Conservation (phyloP, 2,329 filamentous ascomycete species). For the Fusarium sp. region DNA sequence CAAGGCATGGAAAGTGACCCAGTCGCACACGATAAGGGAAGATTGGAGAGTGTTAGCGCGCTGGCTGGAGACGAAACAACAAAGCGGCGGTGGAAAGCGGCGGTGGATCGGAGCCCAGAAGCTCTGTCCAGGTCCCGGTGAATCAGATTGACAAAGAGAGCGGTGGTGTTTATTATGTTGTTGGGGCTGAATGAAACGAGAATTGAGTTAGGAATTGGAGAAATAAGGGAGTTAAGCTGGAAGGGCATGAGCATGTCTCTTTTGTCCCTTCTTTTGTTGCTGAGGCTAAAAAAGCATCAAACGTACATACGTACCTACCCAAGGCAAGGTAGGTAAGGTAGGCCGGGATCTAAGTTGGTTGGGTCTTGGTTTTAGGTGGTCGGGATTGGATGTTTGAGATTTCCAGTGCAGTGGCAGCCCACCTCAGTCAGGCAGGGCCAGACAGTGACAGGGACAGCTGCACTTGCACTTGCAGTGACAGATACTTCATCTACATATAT, state of each 20-base stretch:
- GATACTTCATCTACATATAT: background rate
- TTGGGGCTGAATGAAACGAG: background rate
- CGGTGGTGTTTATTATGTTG: background rate
- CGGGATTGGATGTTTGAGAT: background rate
- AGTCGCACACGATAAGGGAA: constrained; percentile 26
- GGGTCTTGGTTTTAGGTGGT: background rate
- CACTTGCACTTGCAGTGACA: background rate
- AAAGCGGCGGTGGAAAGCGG: constrained; percentile 13
- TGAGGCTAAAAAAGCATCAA: background rate
- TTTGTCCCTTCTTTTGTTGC: constrained; percentile 4
- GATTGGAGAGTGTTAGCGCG: constrained; percentile 22
- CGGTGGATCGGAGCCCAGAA: constrained; percentile 40
- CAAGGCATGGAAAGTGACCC: constrained; percentile 26
- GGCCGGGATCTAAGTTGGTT: background rate
- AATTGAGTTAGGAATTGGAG: background rate
- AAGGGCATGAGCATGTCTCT: background rate
- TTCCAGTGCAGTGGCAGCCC: background rate
- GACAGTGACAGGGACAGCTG: background rate
- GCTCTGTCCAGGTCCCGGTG: constrained; percentile 28
- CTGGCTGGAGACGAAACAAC: constrained; percentile 11
- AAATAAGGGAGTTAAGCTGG: background rate
- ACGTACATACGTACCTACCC: background rate
- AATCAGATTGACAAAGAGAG: constrained; percentile 21
- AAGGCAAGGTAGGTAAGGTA: background rate
- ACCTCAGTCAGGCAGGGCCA: background rate